These are phyloP conservation scores for Nasturtium officinale DNA, from an alignment of 345 rosid genomes.

Conservation along the genomic window DNA sequence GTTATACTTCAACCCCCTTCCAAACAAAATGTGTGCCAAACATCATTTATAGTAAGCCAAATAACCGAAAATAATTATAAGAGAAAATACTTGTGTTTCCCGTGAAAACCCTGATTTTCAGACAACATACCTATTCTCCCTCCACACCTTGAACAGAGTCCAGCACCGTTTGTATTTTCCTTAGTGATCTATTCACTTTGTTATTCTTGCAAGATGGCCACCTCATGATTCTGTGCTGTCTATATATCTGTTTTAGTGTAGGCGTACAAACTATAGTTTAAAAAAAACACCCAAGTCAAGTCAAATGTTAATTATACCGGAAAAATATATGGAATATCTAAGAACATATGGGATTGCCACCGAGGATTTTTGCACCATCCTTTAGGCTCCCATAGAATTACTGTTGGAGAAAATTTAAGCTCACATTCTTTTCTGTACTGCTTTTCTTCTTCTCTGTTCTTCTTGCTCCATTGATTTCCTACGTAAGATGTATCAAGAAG, in stretches of 20 bases:
- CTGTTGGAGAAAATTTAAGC: conserved; percentile 80
- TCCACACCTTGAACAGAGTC: conserved; percentile 91
- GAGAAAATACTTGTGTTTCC: too few species aligned
- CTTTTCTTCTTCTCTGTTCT: conserved; percentile 71
- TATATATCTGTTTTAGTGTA: conserved; percentile 89
- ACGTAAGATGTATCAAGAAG: not conserved
- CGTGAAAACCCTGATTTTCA: too few species aligned
- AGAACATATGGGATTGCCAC: conserved; percentile 48
- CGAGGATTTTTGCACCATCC: conserved; percentile 94
- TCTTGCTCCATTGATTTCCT: conserved; percentile 52
- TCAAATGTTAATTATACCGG: too few species aligned
- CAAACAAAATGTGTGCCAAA: too few species aligned
- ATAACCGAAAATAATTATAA: too few species aligned
- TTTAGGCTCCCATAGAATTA: conserved; percentile 91
- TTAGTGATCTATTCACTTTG: conserved; percentile 80
- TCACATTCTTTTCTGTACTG: conserved; percentile 84
- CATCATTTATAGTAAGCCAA: too few species aligned
- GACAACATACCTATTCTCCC: conserved; percentile 40
- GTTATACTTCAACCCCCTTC: too few species aligned
- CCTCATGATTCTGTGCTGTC: conserved; percentile 87
- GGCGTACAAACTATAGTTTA: conserved; percentile 78
- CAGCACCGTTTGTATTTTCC: conserved; percentile 77
- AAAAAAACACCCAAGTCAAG: conserved; percentile 23
- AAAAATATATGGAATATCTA: too few species aligned
- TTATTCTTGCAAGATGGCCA: conserved; percentile 97